A percentile compares a stretch with the other conserved stretches of the same genome.
phyloP scores from a whole-genome alignment of 2,329 filamentous ascomycete genomes.

The Hypoxylon sp. region DNA sequence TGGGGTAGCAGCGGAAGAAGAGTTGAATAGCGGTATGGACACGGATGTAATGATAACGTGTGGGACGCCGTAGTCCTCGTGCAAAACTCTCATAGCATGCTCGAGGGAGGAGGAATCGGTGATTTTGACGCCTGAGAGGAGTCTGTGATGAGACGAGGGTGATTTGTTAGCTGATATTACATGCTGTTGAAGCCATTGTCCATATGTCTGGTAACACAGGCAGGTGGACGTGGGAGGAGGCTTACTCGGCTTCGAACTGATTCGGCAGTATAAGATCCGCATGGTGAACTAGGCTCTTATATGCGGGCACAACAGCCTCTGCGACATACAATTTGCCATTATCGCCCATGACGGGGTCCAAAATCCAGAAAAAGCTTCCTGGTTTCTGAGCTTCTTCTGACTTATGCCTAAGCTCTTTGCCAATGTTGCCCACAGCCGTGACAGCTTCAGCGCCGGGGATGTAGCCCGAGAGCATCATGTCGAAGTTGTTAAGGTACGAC shows the following conservation, averaged over 20 bases:
- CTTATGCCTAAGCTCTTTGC: slow-evolving; percentile 80
- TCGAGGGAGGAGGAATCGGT: slow-evolving; percentile 79
- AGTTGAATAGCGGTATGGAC: slow-evolving; percentile 71
- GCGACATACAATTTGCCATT: slow-evolving; percentile 93
- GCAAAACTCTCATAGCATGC: slow-evolving; percentile 81
- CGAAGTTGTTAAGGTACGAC: slow-evolving; percentile 88
- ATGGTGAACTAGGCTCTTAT: slow-evolving; percentile 82
- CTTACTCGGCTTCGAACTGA: slow-evolving; percentile 96
- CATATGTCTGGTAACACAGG: background rate
- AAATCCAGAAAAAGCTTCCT: slow-evolving; percentile 93
- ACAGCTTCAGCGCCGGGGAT: slow-evolving; percentile 90
- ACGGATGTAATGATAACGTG: slow-evolving; percentile 96
- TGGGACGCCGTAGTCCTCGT: slow-evolving; percentile 81
- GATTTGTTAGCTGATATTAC: slow-evolving; percentile 1
- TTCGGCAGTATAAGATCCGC: slow-evolving; percentile 96
- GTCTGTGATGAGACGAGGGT: slow-evolving; percentile 63
- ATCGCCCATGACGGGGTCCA: slow-evolving; percentile 99
- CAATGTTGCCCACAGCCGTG: slow-evolving; percentile 86
- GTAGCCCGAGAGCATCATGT: slow-evolving; percentile 95
- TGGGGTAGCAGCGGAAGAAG: slow-evolving; percentile 31
- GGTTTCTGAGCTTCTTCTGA: slow-evolving; percentile 64
- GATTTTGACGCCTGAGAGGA: slow-evolving; percentile 89
- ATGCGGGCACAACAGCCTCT: slow-evolving; percentile 91
- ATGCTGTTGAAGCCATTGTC: background rate
- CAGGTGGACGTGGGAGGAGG: slow-evolving; percentile 13